Percentiles rank a stretch among this genome's conserved stretches.
phyloP scores from a whole-genome alignment of 2,329 filamentous ascomycete species.

The Thielaviopsis populi region DNA sequence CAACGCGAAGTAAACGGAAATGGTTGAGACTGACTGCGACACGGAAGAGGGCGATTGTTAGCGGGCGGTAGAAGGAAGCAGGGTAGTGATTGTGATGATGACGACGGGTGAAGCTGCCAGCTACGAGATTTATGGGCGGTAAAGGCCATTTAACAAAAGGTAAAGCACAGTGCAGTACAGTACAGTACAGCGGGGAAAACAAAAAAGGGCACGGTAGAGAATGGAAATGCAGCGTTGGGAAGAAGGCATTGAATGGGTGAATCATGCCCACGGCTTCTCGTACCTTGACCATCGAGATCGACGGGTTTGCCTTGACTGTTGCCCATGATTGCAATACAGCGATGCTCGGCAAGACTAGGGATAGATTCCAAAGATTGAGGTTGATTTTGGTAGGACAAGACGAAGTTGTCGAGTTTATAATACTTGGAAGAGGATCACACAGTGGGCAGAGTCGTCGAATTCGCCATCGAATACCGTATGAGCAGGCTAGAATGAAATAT shows the following conservation, averaged over 20 bases:
- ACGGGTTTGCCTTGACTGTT: constrained; percentile 91
- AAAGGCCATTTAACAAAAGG: not conserved
- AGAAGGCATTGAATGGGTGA: not conserved
- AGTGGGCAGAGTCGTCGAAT: not conserved
- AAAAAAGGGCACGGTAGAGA: not conserved
- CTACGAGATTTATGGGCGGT: not conserved
- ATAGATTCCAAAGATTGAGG: not conserved
- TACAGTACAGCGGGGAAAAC: not conserved
- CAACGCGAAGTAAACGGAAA: constrained; percentile 85
- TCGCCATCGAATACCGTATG: not conserved
- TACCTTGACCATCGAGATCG: constrained; percentile 86
- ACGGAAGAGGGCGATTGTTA: constrained; percentile 9
- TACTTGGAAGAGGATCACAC: not conserved
- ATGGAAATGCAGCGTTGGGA: not conserved
- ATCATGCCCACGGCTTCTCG: not conserved
- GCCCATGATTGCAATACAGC: constrained; percentile 40
- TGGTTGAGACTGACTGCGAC: constrained; percentile 81
- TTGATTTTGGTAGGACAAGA: not conserved
- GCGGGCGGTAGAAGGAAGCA: not conserved
- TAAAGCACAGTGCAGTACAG: not conserved
- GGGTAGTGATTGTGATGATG: not conserved
- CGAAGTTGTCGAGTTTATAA: not conserved
- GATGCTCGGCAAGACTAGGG: not conserved
- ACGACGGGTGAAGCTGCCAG: not conserved
- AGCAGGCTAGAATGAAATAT: not conserved